Conservation (phyloP, 2,329 filamentous ascomycete species). For the Pleomassaria siparia region DNA sequence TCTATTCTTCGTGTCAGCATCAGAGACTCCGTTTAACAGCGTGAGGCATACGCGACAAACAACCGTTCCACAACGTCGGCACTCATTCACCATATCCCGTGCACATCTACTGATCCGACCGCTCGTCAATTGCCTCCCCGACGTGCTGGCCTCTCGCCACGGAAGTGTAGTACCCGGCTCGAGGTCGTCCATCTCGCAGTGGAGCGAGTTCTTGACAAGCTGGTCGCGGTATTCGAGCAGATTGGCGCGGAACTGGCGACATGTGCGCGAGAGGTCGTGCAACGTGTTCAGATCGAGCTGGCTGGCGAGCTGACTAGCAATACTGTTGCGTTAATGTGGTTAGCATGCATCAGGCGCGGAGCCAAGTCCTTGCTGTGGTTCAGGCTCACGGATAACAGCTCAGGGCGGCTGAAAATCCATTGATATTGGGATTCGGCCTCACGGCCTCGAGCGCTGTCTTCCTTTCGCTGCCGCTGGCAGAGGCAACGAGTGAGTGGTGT, state of each 20-base stretch:
- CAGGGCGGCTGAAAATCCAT: constrained; percentile 62
- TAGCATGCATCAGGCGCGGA: constrained; percentile 32
- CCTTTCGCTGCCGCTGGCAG: constrained; percentile 11
- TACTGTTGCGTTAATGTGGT: constrained; percentile 54
- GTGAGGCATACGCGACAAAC: constrained; percentile 72
- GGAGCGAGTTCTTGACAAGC: constrained; percentile 73
- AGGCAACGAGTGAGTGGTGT: constrained; percentile 26
- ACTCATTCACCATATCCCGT: constrained; percentile 81
- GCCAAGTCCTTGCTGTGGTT: constrained; percentile 34
- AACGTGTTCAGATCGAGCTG: constrained; percentile 85
- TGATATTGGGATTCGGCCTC: constrained; percentile 56
- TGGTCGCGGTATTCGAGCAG: constrained; percentile 77
- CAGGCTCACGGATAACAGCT: constrained; percentile 68
- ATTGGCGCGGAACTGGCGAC: constrained; percentile 74
- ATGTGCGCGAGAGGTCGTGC: constrained; percentile 79
- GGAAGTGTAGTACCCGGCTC: constrained; percentile 47
- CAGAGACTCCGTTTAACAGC: background rate
- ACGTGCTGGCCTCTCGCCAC: constrained; percentile 1
- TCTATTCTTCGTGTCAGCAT: constrained; percentile 56
- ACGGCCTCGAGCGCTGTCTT: constrained; percentile 23
- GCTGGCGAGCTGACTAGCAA: constrained; percentile 73
- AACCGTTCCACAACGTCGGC: constrained; percentile 72
- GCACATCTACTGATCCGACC: constrained; percentile 80
- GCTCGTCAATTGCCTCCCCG: constrained; percentile 47
- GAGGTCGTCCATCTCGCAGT: constrained; percentile 70